Evolutionary conservation across 768 basidiomycete genomes (phyloP).

Genomic region (Termitomyces sp.): DNA sequence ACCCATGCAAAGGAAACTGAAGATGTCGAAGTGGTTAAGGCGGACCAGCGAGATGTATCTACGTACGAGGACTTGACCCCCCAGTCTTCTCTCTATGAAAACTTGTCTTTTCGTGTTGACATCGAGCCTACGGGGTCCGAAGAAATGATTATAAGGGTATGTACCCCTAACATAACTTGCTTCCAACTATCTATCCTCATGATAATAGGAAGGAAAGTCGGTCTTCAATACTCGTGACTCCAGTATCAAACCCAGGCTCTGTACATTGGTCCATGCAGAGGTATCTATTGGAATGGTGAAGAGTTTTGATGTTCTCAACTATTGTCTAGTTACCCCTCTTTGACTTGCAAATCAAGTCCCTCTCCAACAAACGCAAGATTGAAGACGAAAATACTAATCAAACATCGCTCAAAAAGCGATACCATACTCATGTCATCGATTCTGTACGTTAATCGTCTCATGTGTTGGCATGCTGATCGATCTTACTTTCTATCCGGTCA

Average conservation of each 20-base stretch:
- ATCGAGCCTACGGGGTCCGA: not conserved
- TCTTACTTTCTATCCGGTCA: not conserved
- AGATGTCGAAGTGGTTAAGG: not conserved
- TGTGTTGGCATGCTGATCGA: not conserved
- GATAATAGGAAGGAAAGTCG: not conserved
- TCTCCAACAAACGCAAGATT: conserved; percentile 5
- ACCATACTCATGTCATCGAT: not conserved
- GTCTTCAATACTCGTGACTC: not conserved
- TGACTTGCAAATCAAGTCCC: conserved; percentile 1
- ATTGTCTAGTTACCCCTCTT: conserved; percentile 1
- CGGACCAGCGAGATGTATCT: not conserved
- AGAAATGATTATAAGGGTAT: not conserved
- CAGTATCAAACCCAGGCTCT: not conserved
- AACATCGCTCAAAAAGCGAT: not conserved
- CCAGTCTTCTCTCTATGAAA: not conserved
- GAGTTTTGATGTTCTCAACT: not conserved
- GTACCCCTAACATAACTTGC: not conserved
- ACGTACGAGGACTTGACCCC: not conserved
- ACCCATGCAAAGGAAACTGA: not conserved
- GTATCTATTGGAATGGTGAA: not conserved
- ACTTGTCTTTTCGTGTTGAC: not conserved
- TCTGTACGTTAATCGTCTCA: not conserved
- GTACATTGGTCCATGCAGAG: not conserved
- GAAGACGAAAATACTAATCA: not conserved
- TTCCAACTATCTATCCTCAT: not conserved